Base-by-base conservation (phyloP, 257 asterid species). In the Penstemon newberryi region DNA sequence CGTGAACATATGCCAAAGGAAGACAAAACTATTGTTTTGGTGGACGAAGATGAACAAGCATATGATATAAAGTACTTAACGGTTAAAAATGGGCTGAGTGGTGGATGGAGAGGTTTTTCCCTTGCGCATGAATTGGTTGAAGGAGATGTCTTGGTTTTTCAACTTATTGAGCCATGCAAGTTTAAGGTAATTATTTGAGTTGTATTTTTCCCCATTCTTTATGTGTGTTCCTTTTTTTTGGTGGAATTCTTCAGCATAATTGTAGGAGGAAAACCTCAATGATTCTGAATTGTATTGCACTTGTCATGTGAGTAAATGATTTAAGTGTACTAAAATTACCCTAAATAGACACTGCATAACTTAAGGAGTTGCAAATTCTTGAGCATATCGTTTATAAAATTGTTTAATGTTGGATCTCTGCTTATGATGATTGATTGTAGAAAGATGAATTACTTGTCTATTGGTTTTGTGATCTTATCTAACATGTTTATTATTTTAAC, bases 31-130 rank as follows among this genome's bases (percentile, higher is more conserved):
- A 49, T 85, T 12, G 68, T 85, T 47, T 78, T 87, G 81, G 87
- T 80, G 58, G 90, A 73, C 57, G 87, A 83, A 69, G 66, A 79
- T 42, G 86, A 69, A 18, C 4, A 69, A 18, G 86, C 75, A 73
- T 70, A 59, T 58, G 0, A 2, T 1, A 71, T 81, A 0, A 85
- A 70, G 50, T 91, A 85, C 84, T 75, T 85, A 60, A 53, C 10
- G 10, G 67, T n/a, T 3, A 91, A 82, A 73, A 60, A 25, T 10
- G 91, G 92, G 50, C 75, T 91, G 5, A 87, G 96, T 70, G 89
- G 73, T 41, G 94, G 95, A 33, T 91, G 98, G 96, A 85, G 82
- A 76, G 83, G 84, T 12, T 91, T 91, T 72, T 74, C 95, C 18
- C 53, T 72, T 7, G 80, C 78, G 4, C 92, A 91, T 71, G 72